Evolutionary conservation across 2,329 filamentous ascomycete genomes (phyloP), one percentile per base, ranked within the genome.

Genomic region (Rugonectria rugulosa): DNA sequence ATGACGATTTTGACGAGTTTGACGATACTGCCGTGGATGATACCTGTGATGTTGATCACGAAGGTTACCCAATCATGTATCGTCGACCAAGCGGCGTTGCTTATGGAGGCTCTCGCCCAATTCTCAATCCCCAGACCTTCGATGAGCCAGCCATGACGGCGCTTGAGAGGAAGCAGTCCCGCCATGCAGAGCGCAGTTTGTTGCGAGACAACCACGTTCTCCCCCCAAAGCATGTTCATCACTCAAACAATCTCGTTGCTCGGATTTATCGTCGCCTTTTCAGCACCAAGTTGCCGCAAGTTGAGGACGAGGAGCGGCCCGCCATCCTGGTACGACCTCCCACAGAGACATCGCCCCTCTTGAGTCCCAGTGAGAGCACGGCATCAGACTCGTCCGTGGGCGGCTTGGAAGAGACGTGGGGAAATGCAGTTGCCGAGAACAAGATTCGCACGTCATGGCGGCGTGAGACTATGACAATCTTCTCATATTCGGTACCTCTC

Each of bases 381-480:
- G 49, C 75, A 75, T 51, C 52, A 3, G 77, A 78, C 10, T 76
- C 79, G 19, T 76, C 76, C 32, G 78, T 78, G 52, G 78, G 80
- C 5, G 84, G 86, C 40, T 79, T 93, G 45, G 85, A 89, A 63
- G 82, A 86, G 66, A 88, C 91, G 69, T 96, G 92, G 92, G 88
- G 94, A 59, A 89, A 92, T 59, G 94, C 93, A 0, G 90, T 97
- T 10, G 83, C 86, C 1, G 84, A 89, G 0, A 92, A 92, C 10
- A 84, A 87, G 68, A 93, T 98, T 62, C 88, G 88, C 48, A 97
- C 93, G 5, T 96, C 92, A 5, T 98, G 93, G 92, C 88, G 90
- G 73, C 86, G 93, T 59, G 94, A 98, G 78, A 81, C 89, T 36
- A 92, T 93, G 76, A 92, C 92, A 1, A 81, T 98, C 34, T 77